Conservation (phyloP, 116 monocot species). For the Dioscorea cayenensis region DNA sequence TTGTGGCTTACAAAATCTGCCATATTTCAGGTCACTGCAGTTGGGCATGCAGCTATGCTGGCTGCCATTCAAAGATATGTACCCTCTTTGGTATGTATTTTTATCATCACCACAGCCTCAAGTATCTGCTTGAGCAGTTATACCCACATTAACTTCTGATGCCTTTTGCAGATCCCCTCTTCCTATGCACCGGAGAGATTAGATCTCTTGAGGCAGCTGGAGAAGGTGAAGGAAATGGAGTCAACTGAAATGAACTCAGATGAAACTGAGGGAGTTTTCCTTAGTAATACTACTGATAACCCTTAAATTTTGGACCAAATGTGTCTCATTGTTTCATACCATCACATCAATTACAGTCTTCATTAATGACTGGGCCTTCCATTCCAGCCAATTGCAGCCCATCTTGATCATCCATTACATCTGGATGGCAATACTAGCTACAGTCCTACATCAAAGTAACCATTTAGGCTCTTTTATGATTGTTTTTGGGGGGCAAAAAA, state of each 20-base stretch:
- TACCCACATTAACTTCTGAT: not conserved
- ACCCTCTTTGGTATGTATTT: slow-evolving; percentile 60
- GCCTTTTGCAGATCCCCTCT: slow-evolving; percentile 70
- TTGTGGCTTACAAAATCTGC: not conserved
- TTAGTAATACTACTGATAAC: not conserved
- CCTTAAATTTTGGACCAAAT: not conserved
- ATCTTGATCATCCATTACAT: too few species aligned
- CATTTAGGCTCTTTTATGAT: too few species aligned
- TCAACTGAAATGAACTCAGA: slow-evolving; percentile 28
- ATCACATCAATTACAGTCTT: not conserved
- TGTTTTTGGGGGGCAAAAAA: too few species aligned
- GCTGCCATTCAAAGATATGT: slow-evolving; percentile 95
- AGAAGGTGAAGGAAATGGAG: slow-evolving; percentile 84
- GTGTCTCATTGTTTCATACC: not conserved
- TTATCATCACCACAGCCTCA: not conserved
- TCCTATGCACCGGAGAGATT: slow-evolving; percentile 87
- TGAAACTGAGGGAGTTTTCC: slow-evolving; percentile 14
- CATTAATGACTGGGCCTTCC: too few species aligned
- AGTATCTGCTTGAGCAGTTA: not conserved
- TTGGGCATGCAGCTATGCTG: slow-evolving; percentile 93
- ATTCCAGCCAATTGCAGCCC: too few species aligned
- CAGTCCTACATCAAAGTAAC: too few species aligned
- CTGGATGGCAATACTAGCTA: too few species aligned
- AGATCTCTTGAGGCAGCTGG: slow-evolving; percentile 86
- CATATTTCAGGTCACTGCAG: slow-evolving; percentile 74